A percentile compares a stretch with the other conserved stretches of the same genome.
These are phyloP conservation scores for Phialophora expanda DNA, from an alignment of 2,329 filamentous ascomycete genomes.

Conservation along the genomic window DNA sequence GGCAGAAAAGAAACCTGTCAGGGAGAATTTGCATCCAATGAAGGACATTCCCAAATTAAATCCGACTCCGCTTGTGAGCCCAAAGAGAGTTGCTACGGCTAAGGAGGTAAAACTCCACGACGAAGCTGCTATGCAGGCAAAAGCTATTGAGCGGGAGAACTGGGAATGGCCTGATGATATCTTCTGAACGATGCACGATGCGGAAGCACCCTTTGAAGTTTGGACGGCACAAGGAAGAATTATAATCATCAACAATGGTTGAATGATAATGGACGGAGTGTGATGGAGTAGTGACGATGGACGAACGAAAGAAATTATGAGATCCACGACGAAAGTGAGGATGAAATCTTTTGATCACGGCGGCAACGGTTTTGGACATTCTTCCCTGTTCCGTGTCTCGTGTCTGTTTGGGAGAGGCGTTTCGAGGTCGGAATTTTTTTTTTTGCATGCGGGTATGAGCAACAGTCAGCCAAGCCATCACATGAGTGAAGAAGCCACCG, in stretches of 20 bases:
- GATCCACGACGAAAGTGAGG: background rate
- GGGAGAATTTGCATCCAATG: conserved; percentile 14
- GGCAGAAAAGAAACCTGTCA: conserved; percentile 16
- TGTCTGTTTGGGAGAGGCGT: background rate
- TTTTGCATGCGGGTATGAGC: background rate
- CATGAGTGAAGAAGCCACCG: background rate
- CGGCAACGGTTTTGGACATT: background rate
- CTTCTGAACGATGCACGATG: conserved; percentile 27
- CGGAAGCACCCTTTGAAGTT: background rate
- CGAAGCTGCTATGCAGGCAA: conserved; percentile 21
- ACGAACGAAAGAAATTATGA: conserved; percentile 1
- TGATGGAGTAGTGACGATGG: background rate
- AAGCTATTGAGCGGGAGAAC: conserved; percentile 24
- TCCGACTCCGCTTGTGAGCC: background rate
- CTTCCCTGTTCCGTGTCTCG: background rate
- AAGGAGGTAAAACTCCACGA: conserved; percentile 20
- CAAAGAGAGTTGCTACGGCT: conserved; percentile 4
- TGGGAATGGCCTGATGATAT: conserved; percentile 41
- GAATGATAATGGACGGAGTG: background rate
- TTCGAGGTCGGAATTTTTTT: background rate
- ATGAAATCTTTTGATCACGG: background rate
- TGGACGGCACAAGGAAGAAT: background rate
- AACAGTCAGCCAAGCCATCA: background rate
- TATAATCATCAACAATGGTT: background rate
- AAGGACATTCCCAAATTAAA: conserved; percentile 2